phyloP scores from a whole-genome alignment of 1,139 yeast genomes.

The Debaryomycetaceae sp. region DNA sequence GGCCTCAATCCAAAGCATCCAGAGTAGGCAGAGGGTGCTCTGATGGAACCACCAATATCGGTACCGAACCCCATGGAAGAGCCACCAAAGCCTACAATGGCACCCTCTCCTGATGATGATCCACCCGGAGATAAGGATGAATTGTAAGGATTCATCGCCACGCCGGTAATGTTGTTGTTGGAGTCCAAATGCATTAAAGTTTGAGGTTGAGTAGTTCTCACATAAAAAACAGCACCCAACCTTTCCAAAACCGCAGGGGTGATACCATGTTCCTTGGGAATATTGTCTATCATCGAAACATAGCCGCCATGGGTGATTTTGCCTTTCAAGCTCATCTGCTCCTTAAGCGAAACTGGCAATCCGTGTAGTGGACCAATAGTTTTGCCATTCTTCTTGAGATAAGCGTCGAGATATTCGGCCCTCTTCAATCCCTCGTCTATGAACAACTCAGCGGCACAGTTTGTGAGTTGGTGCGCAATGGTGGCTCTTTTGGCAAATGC shows the following conservation, averaged over 20 bases:
- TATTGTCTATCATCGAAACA: slow-evolving; percentile 51
- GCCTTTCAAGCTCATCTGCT: slow-evolving; percentile 60
- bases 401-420: slow-evolving; percentile 33
- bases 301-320: slow-evolving; percentile 61
- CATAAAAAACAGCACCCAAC: slow-evolving; percentile 63
- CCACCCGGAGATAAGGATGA: slow-evolving; percentile 50
- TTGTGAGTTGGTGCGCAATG: slow-evolving; percentile 34
- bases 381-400: slow-evolving; percentile 50
- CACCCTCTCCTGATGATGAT: slow-evolving; percentile 77
- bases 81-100: slow-evolving; percentile 62
- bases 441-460: slow-evolving; percentile 33
- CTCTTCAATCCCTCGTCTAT: slow-evolving; percentile 33
- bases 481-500: slow-evolving; percentile 53
- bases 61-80: slow-evolving; percentile 69
- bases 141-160: slow-evolving; percentile 37
- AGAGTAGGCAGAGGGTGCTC: slow-evolving; percentile 72
- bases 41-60: slow-evolving; percentile 77
- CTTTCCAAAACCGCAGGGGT: slow-evolving; percentile 51
- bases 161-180: slow-evolving; percentile 39
- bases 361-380: slow-evolving; percentile 76
- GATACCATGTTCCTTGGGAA: slow-evolving; percentile 48
- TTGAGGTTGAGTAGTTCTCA: slow-evolving; percentile 47
- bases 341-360: slow-evolving; percentile 73
- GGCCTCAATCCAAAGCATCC: slow-evolving; percentile 71
- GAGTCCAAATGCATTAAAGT: slow-evolving; percentile 48